Evolutionary conservation across 1,284 basidiomycete genomes (phyloP), one percentile per base, ranked within the genome.

Genomic region (Mycena citricolor): DNA sequence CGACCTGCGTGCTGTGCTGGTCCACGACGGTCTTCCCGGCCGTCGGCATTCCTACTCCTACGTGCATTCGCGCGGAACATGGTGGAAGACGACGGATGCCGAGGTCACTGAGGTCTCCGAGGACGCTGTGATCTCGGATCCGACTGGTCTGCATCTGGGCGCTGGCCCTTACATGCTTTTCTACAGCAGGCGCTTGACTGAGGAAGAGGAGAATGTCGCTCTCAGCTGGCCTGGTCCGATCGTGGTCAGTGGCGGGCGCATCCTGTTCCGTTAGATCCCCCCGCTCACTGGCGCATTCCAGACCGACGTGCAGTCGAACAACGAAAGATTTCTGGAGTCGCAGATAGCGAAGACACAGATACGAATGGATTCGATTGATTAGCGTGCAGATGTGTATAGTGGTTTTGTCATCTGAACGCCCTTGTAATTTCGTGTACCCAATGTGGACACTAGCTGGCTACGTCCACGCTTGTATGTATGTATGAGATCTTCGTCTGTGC

Each of bases 31-130:
- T 10, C 62, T 87, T 12, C 80, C 78, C 31, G 87, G 86, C 5
- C 71, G 85, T 28, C 83, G 75, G 42, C 82, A 87, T 54, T 64
- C 87, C 3, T 87, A 88, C 58, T 84, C 83, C 4, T 90, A 89
- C 55, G 77, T 87, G 11, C 76, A 81, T 47, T 76, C 83, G 44
- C 39, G 66, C 44, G 77, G 71, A 10, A 66, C 61, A 12, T 90
- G 87, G 87, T 90, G 86, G 85, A 89, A 86, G 62, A 82, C 78
- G 2, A 69, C 83, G n/a, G 86, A 89, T 55, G 74, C 76, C 44
- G 64, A 65, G n/a, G 80, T 86, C 1, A 78, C 74, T 0, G 77
- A 85, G 72, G 85, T 86, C 4, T 61, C 81, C 0, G 85, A 87
- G 57, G 79, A 81, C 25, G 68, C 67, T 0, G 85, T 86, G 6